Evolutionary conservation across 2,329 filamentous ascomycete genomes (phyloP).

Genomic region (Ilyonectria mors-panacis): DNA sequence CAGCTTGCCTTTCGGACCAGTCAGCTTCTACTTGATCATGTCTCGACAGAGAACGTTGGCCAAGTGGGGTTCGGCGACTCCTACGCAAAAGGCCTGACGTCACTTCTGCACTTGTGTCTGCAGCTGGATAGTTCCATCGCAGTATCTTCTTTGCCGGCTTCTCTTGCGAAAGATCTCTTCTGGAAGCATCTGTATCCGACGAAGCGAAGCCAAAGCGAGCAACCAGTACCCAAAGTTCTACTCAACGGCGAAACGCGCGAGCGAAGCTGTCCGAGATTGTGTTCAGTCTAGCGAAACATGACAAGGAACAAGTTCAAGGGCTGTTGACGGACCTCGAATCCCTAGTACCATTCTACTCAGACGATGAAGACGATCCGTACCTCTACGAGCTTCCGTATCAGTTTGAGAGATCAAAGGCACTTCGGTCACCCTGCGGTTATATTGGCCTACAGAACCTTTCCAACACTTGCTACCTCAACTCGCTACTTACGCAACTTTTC

Average conservation of each 20-base stretch:
- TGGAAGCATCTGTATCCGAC: slow-evolving; percentile 77
- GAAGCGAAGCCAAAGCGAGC: slow-evolving; percentile 49
- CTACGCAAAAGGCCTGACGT: slow-evolving; percentile 49
- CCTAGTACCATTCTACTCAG: slow-evolving; percentile 56
- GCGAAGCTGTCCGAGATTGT: slow-evolving; percentile 74
- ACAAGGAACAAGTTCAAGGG: slow-evolving; percentile 62
- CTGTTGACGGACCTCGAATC: slow-evolving; percentile 62
- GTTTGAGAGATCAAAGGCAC: slow-evolving; percentile 76
- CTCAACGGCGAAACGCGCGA: slow-evolving; percentile 71
- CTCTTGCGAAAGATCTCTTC: slow-evolving; percentile 64
- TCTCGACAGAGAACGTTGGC: slow-evolving; percentile 56
- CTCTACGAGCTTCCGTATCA: slow-evolving; percentile 72
- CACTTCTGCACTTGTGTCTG: slow-evolving; percentile 51
- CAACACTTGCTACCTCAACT: slow-evolving; percentile 98
- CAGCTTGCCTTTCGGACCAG: slow-evolving; percentile 50
- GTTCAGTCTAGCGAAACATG: slow-evolving; percentile 67
- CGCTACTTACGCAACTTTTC: slow-evolving; percentile 92
- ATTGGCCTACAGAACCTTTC: slow-evolving; percentile 93
- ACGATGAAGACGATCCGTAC: slow-evolving; percentile 65
- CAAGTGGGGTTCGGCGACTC: slow-evolving; percentile 47
- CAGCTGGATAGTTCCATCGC: slow-evolving; percentile 47
- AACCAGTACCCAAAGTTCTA: slow-evolving; percentile 57
- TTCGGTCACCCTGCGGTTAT: slow-evolving; percentile 86
- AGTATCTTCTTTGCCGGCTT: slow-evolving; percentile 46
- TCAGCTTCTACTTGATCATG: slow-evolving; percentile 56